Conservation (phyloP, 768 basidiomycete species). For the Dentipellis fragilis region DNA sequence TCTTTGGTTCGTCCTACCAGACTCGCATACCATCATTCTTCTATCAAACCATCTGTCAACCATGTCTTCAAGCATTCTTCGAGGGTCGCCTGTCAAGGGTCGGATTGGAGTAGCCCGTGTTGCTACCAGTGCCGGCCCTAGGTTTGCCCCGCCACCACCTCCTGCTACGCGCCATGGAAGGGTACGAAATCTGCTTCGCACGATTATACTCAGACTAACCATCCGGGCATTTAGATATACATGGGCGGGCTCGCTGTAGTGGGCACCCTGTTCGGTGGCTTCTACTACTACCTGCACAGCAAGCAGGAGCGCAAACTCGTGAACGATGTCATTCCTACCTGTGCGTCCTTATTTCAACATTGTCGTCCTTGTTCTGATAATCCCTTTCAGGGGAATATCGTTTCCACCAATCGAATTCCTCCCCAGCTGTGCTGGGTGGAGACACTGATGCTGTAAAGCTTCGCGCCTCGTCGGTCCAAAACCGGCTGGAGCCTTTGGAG, state of each 20-base stretch:
- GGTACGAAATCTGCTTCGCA: too few species aligned
- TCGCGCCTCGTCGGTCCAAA: background rate
- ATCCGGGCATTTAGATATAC: background rate
- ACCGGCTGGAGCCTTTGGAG: background rate
- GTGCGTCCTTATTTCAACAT: background rate
- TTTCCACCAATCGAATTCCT: background rate
- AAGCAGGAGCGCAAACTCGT: background rate
- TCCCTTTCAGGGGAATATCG: background rate
- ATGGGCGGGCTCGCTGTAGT: background rate
- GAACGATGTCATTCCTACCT: background rate
- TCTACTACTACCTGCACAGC: background rate
- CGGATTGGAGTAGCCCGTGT: too few species aligned
- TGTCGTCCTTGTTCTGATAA: background rate
- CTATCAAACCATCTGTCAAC: too few species aligned
- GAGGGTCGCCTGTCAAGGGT: too few species aligned
- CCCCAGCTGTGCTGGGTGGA: background rate
- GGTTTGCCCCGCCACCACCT: too few species aligned
- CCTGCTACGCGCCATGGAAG: too few species aligned
- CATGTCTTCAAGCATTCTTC: too few species aligned
- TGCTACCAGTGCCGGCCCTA: too few species aligned
- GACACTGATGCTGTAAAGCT: background rate
- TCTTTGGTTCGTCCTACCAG: too few species aligned
- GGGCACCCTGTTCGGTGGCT: background rate
- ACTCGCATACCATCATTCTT: too few species aligned
- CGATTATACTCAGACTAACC: background rate